These are phyloP conservation scores for Chytriomyces sp. DNA, from an alignment of 192 early-diverging fungal genomes.

Conservation along the genomic window DNA sequence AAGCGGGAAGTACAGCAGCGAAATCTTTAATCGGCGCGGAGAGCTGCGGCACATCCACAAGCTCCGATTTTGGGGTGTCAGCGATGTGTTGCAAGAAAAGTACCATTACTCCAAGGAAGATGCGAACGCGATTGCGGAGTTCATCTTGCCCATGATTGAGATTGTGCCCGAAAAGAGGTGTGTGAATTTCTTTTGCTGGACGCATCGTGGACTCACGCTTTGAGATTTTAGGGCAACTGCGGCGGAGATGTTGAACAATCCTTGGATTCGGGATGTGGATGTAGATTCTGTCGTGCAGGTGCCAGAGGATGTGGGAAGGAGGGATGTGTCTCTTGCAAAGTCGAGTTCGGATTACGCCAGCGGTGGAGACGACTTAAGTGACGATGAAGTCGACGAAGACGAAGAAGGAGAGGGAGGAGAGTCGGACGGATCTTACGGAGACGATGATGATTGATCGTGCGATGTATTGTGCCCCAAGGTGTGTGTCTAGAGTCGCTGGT, in stretches of 20 bases:
- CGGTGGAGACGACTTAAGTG: constrained; percentile 17
- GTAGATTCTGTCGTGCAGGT: constrained; percentile 27
- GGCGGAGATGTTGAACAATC: constrained; percentile 41
- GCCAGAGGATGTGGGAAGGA: constrained; percentile 31
- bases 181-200: neutral
- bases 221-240: constrained; percentile 39
- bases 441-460: neutral
- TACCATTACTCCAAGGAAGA: constrained; percentile 74
- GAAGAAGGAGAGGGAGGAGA: constrained; percentile 24
- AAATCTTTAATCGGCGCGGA: constrained; percentile 87
- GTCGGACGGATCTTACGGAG: neutral
- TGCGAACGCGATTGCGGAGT: constrained; percentile 73
- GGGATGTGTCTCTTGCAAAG: constrained; percentile 15
- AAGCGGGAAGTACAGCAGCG: constrained; percentile 79
- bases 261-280: constrained; percentile 43
- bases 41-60: constrained; percentile 82
- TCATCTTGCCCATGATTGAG: constrained; percentile 82
- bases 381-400: constrained; percentile 30
- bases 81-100: constrained; percentile 87
- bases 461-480: too few species aligned
- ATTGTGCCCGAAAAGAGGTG: constrained; percentile 41
- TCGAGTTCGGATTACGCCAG: constrained; percentile 24
- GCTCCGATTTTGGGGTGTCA: constrained; percentile 78
- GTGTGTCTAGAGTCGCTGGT: too few species aligned
- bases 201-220: neutral